Evolutionary conservation across 441 rosid species (phyloP), one percentile per base, ranked within the genome.

Genomic region (Arabidopsis lyrata): DNA sequence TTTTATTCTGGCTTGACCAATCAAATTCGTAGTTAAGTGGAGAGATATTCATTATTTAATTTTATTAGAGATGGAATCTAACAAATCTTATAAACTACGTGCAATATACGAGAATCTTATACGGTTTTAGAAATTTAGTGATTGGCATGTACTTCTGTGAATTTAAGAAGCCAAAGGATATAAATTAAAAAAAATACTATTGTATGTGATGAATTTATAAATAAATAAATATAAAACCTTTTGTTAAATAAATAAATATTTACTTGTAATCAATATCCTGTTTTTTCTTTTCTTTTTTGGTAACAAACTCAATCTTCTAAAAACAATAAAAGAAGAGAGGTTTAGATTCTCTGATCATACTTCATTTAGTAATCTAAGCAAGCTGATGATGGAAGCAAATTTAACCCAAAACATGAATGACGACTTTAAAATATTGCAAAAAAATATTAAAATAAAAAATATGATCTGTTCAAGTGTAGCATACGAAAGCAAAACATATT

Each of bases 1-100:
- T 74, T 74, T 67, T 56, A 50, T 74, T 74, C 61, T 7, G 1
- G 31, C 22, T 58, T 49, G 27, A 66, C 73, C 47, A 66, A 73
- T 65, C 49, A 57, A 31, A 71, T 5, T 24, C 50, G 61, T 59
- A 12, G 45, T 71, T 50, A 24, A 24, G 16, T 45, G 6, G 8
- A 50, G 14, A 65, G 14, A 50, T 27, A 60, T 39, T 61, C n/a
- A 9, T 24, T 67, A n/a, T 45, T 54, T 11, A 14, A 48, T 44
- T 31, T 38, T 41, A 18, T 41, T 36, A 15, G 18, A 11, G 52
- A 60, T 48, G 5, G 60, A 72, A 72, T 72, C 67, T 38, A 9
- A 12, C 42, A 50, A 39, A 61, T 36, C 50, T 62, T 54, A 45
- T 44, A 10, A 20, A 20, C 38, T 29, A 42, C 22, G 48, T 66